Evolutionary conservation across 2,329 filamentous ascomycete species (phyloP), one percentile per base, ranked within the genome.

Genomic region (Parascedosporium putredinis): DNA sequence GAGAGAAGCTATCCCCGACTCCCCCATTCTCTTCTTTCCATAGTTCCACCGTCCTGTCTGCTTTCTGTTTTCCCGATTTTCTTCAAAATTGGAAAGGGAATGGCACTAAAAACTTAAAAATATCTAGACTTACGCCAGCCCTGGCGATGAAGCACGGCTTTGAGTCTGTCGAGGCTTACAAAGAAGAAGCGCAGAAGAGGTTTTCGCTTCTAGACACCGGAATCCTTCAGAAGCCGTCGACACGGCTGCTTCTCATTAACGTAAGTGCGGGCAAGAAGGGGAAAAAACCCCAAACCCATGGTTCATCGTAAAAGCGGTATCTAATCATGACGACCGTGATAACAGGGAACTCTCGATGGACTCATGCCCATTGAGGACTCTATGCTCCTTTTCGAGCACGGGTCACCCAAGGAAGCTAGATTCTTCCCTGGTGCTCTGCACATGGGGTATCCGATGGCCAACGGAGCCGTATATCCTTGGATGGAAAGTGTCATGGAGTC

Each of bases 351-450:
- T 3, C 67, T 73, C 49, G 81, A 85, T 55, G 81, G 80, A 0
- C 63, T 84, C 42, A 83, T 83, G 70, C 81, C 81, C 1, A 81
- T 85, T 51, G 81, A 85, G 58, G 81, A 85, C 58, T 81, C 72
- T 12, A 75, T 81, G 65, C 64, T 85, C 47, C 64, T 84, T 49
- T 76, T 83, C 55, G 78, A 83, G 60, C 73, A 83, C 55, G 81
- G 81, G 2, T 72, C 69, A 27, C 78, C 79, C 10, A 86, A 86
- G 65, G 81, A 84, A 63, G 78, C 71, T 24, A 50, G 58, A 45
- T 82, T 84, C 64, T 82, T 83, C 53, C 65, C 73, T 0, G 75
- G 75, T 0, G 67, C 77, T 27, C 60, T 82, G 54, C 81, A 85
- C 57, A 85, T 84, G 81, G 81, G 81, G 10, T 85, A 85, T 59